A percentile compares a stretch with the other conserved stretches of the same genome.
Conservation (phyloP, 2,329 filamentous ascomycete genomes). For the Sarocladiaceae sp. region DNA sequence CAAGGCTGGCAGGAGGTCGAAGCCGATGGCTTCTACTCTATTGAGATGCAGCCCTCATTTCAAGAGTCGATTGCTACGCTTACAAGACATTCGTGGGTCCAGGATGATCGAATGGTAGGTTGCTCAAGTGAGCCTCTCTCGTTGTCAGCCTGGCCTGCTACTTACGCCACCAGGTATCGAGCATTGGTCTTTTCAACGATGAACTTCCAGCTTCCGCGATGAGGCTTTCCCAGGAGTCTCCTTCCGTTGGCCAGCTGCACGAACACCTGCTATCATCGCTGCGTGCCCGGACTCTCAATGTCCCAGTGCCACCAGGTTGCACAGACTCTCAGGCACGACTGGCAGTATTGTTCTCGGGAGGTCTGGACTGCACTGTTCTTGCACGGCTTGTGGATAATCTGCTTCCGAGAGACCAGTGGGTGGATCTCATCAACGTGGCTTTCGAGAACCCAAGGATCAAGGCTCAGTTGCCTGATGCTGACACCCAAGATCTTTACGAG, state of each 20-base stretch:
- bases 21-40: slow-evolving; percentile 71
- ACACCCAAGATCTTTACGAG: slow-evolving; percentile 36
- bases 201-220: slow-evolving; percentile 29
- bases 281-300: slow-evolving; percentile 54
- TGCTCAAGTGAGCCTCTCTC: slow-evolving; percentile 8
- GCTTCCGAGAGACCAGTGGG: slow-evolving; percentile 57
- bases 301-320: slow-evolving; percentile 51
- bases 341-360: slow-evolving; percentile 87
- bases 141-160: slow-evolving; percentile 21
- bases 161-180: slow-evolving; percentile 45
- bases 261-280: slow-evolving; percentile 55
- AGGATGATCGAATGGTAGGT: neutral
- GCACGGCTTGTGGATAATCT: slow-evolving; percentile 75
- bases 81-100: slow-evolving; percentile 40
- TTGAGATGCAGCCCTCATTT: slow-evolving; percentile 42
- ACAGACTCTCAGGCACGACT: slow-evolving; percentile 43
- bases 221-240: slow-evolving; percentile 26
- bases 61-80: slow-evolving; percentile 24
- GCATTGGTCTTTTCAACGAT: slow-evolving; percentile 48
- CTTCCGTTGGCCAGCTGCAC: slow-evolving; percentile 47
- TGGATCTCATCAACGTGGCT: slow-evolving; percentile 91
- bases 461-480: slow-evolving; percentile 31
- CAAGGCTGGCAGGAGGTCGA: slow-evolving; percentile 71
- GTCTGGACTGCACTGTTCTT: slow-evolving; percentile 85
- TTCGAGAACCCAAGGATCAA: slow-evolving; percentile 86